phyloP scores from a whole-genome alignment of 768 basidiomycete species.

The Mrakia frigida region DNA sequence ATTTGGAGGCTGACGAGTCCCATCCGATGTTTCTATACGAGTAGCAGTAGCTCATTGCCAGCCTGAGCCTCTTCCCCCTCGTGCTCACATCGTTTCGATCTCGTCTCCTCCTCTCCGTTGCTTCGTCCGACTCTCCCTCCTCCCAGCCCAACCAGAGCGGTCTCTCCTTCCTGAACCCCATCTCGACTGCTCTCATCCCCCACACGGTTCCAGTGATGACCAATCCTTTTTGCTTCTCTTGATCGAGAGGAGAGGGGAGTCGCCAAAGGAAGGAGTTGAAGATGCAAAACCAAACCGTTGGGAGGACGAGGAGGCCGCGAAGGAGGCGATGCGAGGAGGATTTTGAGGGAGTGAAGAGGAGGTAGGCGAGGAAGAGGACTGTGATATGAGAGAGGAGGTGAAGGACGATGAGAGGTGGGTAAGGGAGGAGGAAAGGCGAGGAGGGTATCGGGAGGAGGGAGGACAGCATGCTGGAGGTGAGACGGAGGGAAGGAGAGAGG shows the following conservation, averaged over 20 bases:
- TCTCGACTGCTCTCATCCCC: conserved; percentile 12
- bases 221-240: background rate
- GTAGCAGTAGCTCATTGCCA: conserved; percentile 10
- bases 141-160: conserved; percentile 22
- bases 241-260: background rate
- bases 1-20: background rate
- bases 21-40: conserved; percentile 19
- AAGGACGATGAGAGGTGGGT: background rate
- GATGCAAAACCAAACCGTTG: conserved; percentile 6
- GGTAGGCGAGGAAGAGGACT: conserved; percentile 2
- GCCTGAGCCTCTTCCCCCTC: background rate
- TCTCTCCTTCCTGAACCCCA: conserved; percentile 2
- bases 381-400: conserved; percentile 10
- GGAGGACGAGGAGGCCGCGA: background rate
- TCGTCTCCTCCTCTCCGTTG: background rate
- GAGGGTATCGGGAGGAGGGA: background rate
- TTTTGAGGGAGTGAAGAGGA: conserved; percentile 3
- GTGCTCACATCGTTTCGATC: background rate
- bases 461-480: background rate
- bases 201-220: conserved; percentile 6
- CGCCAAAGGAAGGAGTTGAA: conserved; percentile 13
- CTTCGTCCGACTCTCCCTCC: background rate
- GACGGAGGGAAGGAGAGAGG: background rate
- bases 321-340: conserved; percentile 1
- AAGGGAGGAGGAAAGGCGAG: background rate